Evolutionary conservation across 805 yeast species (phyloP).

Genomic region (Schwanniomyces yamadae): DNA sequence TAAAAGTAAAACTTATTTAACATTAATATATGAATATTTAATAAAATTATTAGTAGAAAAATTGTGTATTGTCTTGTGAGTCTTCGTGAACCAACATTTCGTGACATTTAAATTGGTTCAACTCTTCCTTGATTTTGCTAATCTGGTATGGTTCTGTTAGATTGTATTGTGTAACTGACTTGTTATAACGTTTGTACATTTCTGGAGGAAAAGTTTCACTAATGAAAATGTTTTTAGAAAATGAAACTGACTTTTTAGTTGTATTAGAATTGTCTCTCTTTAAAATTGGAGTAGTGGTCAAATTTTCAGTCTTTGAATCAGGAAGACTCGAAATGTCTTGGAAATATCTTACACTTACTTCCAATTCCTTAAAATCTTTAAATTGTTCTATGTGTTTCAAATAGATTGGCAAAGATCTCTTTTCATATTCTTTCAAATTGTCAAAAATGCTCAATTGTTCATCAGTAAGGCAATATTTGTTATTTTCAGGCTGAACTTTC

Average conservation of each 20-base stretch:
- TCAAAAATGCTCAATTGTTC: slow-evolving; percentile 25
- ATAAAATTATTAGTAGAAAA: slow-evolving; percentile 41
- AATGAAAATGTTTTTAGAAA: slow-evolving; percentile 47
- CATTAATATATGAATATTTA: slow-evolving; percentile 1
- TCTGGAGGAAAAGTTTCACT: slow-evolving; percentile 54
- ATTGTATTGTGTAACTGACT: slow-evolving; percentile 50
- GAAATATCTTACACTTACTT: slow-evolving; percentile 30
- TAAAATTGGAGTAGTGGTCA: slow-evolving; percentile 12
- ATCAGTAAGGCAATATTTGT: slow-evolving; percentile 19
- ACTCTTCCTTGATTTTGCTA: slow-evolving; percentile 58
- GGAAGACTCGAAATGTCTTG: slow-evolving; percentile 13
- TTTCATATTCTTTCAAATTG: slow-evolving; percentile 21
- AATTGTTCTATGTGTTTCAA: slow-evolving; percentile 37
- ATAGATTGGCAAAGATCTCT: slow-evolving; percentile 30
- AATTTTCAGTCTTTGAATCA: slow-evolving; percentile 5
- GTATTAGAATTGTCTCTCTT: slow-evolving; percentile 7
- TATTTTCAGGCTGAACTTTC: slow-evolving; percentile 5
- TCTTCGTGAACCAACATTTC: slow-evolving; percentile 70
- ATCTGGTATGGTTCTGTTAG: slow-evolving; percentile 51
- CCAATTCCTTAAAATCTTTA: slow-evolving; percentile 29
- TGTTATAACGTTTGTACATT: slow-evolving; percentile 55
- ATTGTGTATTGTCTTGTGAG: slow-evolving; percentile 63
- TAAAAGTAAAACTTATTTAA: background rate
- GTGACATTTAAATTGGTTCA: slow-evolving; percentile 60
- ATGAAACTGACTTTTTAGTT: slow-evolving; percentile 33